Evolutionary conservation across 495 filamentous ascomycete species (phyloP), one percentile per base, ranked within the genome.

Genomic region (Xylaria castorea): DNA sequence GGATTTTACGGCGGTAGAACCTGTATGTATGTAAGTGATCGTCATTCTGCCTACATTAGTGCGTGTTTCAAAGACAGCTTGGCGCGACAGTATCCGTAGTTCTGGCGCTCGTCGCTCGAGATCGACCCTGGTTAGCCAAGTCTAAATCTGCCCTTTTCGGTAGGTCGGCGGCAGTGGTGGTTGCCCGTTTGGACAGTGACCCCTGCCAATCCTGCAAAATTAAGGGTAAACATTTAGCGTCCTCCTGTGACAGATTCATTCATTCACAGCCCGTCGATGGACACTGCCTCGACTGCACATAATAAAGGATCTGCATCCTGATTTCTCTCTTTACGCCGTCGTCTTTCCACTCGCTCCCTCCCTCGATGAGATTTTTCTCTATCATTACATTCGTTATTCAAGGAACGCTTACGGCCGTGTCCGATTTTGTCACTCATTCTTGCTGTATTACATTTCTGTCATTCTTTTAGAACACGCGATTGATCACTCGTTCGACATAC

Each of bases 211-310:
- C 22, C 34, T 25, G 22, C 66, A 38, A 68, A 68, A 57, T 68
- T 68, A 68, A 68, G 66, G 66, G 50, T 50, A 68, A 14, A 30
- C 50, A 42, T 8, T 42, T 68, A 30, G 66, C 27, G 66, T 40
- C 66, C 34, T 42, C 46, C 66, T 68, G 66, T 68, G 66, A 57
- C 66, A 57, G 66, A 68, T 68, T 68, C 66, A 18, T 68, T 57
- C 66, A 32, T 42, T 22, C 11, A 42, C 36, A 68, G 34, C 66
- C 16, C 36, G 42, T 55, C 50, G 48, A 40, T 34, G 66, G 25
- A 42, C n/a, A 2, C 20, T 22, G n/a, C n/a, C n/a, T n/a, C n/a
- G n/a, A n/a, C n/a, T n/a, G 20, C 44, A 32, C 30, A 36, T 48
- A 68, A 27, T 44, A 42, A 57, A 57, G 2, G 50, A 68, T 68